phyloP scores from a whole-genome alignment of 139 green algal species.

The Chlamydomonas eustigma region DNA sequence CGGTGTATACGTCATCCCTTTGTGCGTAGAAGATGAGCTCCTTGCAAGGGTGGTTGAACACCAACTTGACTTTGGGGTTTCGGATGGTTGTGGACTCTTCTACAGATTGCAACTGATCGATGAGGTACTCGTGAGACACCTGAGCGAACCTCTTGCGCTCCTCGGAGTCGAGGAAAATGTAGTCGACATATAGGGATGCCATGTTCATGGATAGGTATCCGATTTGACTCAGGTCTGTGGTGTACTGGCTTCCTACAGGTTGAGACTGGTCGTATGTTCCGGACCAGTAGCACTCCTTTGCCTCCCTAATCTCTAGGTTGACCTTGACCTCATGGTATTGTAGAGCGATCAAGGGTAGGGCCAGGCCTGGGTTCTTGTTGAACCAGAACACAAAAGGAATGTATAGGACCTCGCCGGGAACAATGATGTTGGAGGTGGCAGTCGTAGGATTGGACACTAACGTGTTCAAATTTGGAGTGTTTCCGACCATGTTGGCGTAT shows the following conservation, averaged over 20 bases:
- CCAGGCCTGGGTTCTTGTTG: conserved; percentile 13
- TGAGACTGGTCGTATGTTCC: background rate
- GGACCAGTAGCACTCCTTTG: conserved; percentile 1
- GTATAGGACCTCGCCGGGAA: conserved; percentile 12
- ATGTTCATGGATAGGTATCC: background rate
- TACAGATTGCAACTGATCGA: conserved; percentile 23
- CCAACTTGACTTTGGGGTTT: conserved; percentile 13
- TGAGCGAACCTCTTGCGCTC: conserved; percentile 19
- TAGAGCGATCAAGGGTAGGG: conserved; percentile 28
- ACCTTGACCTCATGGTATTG: conserved; percentile 27
- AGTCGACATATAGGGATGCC: conserved; percentile 10
- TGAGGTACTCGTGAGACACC: conserved; percentile 20
- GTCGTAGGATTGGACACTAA: background rate
- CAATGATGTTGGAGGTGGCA: background rate
- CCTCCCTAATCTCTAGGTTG: conserved; percentile 21
- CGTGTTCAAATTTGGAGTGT: conserved; percentile 11
- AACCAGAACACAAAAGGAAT: conserved; percentile 31
- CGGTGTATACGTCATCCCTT: background rate
- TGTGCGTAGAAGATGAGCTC: conserved; percentile 17
- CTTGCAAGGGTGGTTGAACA: conserved; percentile 27
- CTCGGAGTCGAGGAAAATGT: conserved; percentile 21
- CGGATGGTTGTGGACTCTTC: conserved; percentile 7
- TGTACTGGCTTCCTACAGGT: background rate
- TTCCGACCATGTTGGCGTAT: conserved; percentile 16
- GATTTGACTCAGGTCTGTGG: background rate